Evolutionary conservation across 495 filamentous ascomycete genomes (phyloP), one percentile per base, ranked within the genome.

Genomic region (Echria macrotheca): DNA sequence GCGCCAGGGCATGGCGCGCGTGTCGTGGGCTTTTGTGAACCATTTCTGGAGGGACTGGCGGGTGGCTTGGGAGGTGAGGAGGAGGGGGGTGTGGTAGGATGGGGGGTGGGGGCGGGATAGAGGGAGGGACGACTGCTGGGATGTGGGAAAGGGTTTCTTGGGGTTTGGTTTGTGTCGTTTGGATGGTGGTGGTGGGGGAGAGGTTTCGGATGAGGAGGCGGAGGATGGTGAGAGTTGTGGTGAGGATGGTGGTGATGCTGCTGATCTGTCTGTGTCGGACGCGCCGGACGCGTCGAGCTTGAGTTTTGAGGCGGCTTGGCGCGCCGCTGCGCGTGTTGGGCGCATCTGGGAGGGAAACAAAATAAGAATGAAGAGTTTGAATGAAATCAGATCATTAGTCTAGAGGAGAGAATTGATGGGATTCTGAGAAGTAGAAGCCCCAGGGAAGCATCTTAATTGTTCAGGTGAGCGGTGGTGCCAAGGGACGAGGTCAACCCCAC

Each of bases 1-100:
- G 45, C 72, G 65, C 71, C 71, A 75, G 4, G 73, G 73, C 70
- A 76, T 75, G 42, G 59, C 39, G 25, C 73, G 71, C 0, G 28
- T 15, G 21, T 53, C 21, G 56, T 54, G 59, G 19, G 63, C 64
- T 28, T 41, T 36, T 44, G 64, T 59, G 41, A 71, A 75, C 72
- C 72, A 75, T 21, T 36, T 6, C 1, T 74, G 68, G 15, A 75
- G 55, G 11, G 58, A 44, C 11, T 41, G 23, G 17, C 59, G 63
- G 17, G 50, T 43, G 4, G 54, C n/a, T 2, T 41, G 29, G 35
- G 49, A 58, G 28, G 62, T 52, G 15, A 74, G 61, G 1, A 75
- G 64, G n/a, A 66, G 55, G 10, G 72, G 70, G 11, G 53, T 52
- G 54, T 75, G 72, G 43, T 75, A 75, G 36, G 49, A 10, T 4